phyloP scores from a whole-genome alignment of 495 filamentous ascomycete genomes.

The Rostrohypoxylon terebratum region DNA sequence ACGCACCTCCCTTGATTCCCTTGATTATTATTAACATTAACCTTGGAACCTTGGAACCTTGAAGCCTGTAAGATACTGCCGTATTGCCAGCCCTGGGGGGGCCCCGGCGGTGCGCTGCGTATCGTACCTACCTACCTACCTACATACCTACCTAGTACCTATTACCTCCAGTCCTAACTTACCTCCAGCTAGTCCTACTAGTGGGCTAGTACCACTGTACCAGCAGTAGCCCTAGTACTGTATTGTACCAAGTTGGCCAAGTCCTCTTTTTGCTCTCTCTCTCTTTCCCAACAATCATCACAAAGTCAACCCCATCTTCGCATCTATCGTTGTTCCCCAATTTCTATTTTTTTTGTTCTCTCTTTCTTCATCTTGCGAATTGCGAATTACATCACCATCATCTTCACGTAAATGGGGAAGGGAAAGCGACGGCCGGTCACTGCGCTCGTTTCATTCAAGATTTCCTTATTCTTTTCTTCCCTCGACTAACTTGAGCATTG shows the following conservation, averaged over 20 bases:
- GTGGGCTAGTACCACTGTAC: too few relatives aligned
- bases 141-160: too few relatives aligned
- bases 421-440: constrained; percentile 9
- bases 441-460: constrained; percentile 12
- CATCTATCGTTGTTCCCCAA: constrained; percentile 18
- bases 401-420: not conserved
- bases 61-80: not conserved
- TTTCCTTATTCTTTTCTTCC: not conserved
- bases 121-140: not conserved
- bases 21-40: too few relatives aligned
- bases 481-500: not conserved
- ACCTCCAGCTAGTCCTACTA: too few relatives aligned
- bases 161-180: too few relatives aligned
- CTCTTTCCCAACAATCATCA: not conserved
- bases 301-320: constrained; percentile 23
- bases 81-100: too few relatives aligned
- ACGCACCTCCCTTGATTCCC: not conserved
- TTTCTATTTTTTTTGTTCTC: constrained; percentile 1
- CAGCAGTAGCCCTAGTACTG: too few relatives aligned
- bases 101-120: not conserved
- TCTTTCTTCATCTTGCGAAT: not conserved
- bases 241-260: not conserved
- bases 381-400: constrained; percentile 16
- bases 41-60: too few relatives aligned
- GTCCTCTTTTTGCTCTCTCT: not conserved